Base-by-base conservation (phyloP, 148 eudicot species). In the Persicaria maculosa region DNA sequence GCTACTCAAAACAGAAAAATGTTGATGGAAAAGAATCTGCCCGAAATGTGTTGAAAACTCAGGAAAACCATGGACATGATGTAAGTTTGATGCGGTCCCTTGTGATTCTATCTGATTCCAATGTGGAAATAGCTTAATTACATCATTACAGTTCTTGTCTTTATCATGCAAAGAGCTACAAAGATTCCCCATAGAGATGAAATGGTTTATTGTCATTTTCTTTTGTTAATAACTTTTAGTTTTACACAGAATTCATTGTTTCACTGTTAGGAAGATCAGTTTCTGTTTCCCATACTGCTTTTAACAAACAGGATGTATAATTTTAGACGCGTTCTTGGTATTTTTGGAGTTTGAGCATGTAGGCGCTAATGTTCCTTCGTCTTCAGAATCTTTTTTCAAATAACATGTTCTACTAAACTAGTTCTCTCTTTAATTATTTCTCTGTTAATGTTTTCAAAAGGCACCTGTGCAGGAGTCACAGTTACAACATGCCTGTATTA, bases 1-100 rank as follows among this genome's bases (percentile, higher is more conserved):
- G 80, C 68, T 81, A 82, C 74, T 83, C 79, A 17, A 86, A 80
- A 80, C 81, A 81, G 72, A 79, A 73, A 47, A 68, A 67, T 62
- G 67, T 31, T 71, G 89, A 84, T 76, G 83, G 82, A 74, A 86
- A 84, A 79, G 92, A 87, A 78, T 70, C 85, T 68, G 75, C 80
- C 16, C 85, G 80, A 76, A 90, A 87, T 87, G 93, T 91, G 57
- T 82, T 87, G 61, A 77, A 78, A 67, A 74, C 78, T 80, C 85
- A 81, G 64, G 89, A 84, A 46, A 84, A 79, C 77, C 74, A 88
- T 43, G 53, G 81, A 44, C 84, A 89, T 79, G 93, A 90, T 84
- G 99, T 95, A 88, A 82, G 97, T 86, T 47, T 78, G 62, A 48
- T 57, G 31, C 50, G 47, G 64, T 65, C 36, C 70, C 40, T 31